A percentile compares a stretch with the other conserved stretches of the same genome.
These are phyloP conservation scores for Neospora caninum DNA, from an alignment of 169 alveolate species.

Conservation along the genomic window DNA sequence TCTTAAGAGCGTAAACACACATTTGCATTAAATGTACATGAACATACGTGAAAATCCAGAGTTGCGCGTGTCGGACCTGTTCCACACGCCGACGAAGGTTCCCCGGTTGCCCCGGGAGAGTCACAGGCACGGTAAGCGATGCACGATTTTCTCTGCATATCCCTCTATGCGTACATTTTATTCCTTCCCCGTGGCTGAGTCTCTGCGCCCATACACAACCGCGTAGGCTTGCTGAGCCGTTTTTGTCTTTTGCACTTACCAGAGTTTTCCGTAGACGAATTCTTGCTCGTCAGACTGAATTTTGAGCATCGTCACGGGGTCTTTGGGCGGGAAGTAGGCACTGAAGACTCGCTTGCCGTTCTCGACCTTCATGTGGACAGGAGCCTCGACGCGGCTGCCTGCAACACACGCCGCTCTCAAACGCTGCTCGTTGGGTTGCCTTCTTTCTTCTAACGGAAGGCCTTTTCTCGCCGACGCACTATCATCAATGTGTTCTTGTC, in stretches of 20 bases:
- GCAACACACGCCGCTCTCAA: not conserved
- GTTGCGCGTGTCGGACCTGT: too few species aligned
- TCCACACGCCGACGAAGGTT: too few species aligned
- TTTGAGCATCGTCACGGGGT: conserved; percentile 25
- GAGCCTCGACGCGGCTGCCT: conserved; percentile 13
- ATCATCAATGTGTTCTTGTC: too few species aligned
- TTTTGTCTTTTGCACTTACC: not conserved
- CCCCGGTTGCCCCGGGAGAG: too few species aligned
- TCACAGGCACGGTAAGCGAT: too few species aligned
- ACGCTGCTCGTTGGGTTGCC: not conserved
- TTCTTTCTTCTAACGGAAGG: not conserved
- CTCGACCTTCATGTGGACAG: not conserved
- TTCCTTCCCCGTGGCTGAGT: too few species aligned
- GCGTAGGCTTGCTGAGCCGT: too few species aligned
- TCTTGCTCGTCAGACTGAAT: conserved; percentile 3
- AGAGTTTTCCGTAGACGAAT: not conserved
- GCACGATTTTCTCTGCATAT: too few species aligned
- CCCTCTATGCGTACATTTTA: too few species aligned
- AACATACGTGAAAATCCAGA: too few species aligned
- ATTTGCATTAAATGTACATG: not conserved
- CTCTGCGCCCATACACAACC: too few species aligned
- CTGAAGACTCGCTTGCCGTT: not conserved
- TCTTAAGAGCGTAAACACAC: not conserved
- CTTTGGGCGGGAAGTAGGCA: conserved; percentile 17
- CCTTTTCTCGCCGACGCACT: too few species aligned